A percentile compares a stretch with the other conserved stretches of the same genome.
phyloP scores from a whole-genome alignment of 768 basidiomycete species.

The Pisolithus marmoratus region DNA sequence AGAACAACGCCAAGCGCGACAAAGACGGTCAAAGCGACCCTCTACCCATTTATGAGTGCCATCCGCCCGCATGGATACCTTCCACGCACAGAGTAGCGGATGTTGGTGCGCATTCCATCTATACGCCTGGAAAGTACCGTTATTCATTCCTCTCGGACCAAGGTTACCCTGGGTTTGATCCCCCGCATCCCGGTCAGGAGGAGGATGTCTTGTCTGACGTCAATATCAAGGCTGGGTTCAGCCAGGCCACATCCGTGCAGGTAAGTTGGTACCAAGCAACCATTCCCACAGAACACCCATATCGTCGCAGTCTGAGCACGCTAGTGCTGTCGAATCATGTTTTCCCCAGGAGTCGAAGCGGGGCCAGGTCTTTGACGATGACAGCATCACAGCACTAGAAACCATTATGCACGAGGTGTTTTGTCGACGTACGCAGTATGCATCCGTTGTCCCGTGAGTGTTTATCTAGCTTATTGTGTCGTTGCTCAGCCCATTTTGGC shows the following conservation, averaged over 20 bases:
- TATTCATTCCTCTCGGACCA: background rate
- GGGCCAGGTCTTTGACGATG: conserved; percentile 44
- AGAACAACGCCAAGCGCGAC: conserved; percentile 22
- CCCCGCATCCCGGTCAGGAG: conserved; percentile 67
- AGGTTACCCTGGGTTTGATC: conserved; percentile 77
- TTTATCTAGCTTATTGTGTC: background rate
- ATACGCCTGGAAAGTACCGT: background rate
- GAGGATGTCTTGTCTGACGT: conserved; percentile 65
- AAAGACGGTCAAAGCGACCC: conserved; percentile 5
- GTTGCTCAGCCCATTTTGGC: background rate
- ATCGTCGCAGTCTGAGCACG: conserved; percentile 17
- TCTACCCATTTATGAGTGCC: conserved; percentile 55
- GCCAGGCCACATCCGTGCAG: conserved; percentile 46
- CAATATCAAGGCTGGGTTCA: conserved; percentile 64
- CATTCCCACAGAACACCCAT: background rate
- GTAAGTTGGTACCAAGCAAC: conserved; percentile 35
- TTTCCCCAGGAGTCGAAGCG: conserved; percentile 22
- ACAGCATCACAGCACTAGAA: conserved; percentile 56
- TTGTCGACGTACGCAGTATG: conserved; percentile 49
- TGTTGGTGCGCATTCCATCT: conserved; percentile 43
- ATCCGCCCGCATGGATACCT: conserved; percentile 72
- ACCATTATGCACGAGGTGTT: conserved; percentile 76
- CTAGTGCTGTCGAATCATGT: conserved; percentile 10
- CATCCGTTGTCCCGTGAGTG: conserved; percentile 61
- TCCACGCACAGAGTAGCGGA: conserved; percentile 61